Percentiles rank a stretch among this genome's conserved stretches.
These are phyloP conservation scores for Fusarium chlamydosporum DNA, from an alignment of 2,329 filamentous ascomycete genomes.

Conservation along the genomic window DNA sequence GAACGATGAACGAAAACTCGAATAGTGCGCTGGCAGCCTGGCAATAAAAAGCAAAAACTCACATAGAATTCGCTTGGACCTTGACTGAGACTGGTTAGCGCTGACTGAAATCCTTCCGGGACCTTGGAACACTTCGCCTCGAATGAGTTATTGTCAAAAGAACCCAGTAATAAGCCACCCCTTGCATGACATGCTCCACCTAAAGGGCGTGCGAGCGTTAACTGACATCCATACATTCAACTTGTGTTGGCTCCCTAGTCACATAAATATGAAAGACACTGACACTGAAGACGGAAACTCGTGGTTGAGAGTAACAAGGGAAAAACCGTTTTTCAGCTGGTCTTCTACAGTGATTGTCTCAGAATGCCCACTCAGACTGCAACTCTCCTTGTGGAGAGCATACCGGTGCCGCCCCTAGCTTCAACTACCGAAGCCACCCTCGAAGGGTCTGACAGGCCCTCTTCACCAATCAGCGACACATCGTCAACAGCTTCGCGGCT, in stretches of 20 bases:
- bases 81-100: conserved; percentile 4
- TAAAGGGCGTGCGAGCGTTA: conserved; percentile 17
- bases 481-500: conserved; percentile 26
- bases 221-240: background rate
- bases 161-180: background rate
- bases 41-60: no score
- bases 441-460: background rate
- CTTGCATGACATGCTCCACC: conserved; percentile 22
- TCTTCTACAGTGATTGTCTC: background rate
- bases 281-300: no score
- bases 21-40: no score
- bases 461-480: background rate
- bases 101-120: background rate
- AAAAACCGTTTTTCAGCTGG: background rate
- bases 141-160: background rate
- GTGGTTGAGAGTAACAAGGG: background rate
- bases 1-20: no score
- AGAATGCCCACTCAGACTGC: conserved; percentile 20
- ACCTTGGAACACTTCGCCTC: no score
- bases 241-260: background rate
- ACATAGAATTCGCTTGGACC: no score
- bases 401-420: background rate
- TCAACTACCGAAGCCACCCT: background rate
- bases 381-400: background rate
- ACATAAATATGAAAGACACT: background rate